Base-by-base conservation (phyloP, 768 basidiomycete species). In the Amanita polypyramis region DNA sequence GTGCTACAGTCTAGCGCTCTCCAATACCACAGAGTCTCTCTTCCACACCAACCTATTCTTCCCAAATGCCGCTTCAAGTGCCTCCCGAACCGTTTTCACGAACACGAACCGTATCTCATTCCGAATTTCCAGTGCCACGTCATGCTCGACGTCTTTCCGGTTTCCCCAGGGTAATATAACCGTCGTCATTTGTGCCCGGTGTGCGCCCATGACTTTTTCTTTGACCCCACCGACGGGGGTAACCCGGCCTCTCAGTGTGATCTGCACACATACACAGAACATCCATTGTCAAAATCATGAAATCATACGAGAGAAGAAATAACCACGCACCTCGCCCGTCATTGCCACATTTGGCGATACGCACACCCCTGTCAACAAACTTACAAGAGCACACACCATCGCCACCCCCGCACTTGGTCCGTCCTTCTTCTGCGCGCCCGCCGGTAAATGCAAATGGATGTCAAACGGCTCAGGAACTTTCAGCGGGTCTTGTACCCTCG, bases 391-490 rank as follows among this genome's bases (percentile, higher is more conserved):
- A 56, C 91, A 50, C 52, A 89, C 86, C 79, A 94, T 91, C 0
- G 88, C 87, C 19, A 94, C 73, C 2, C 92, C 92, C 0, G 91
- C 92, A 58, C 85, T 89, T 0, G 92, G 91, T 0, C 93, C 92
- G 57, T 95, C 92, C 67, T 95, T 96, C 74, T 82, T 90, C 63
- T 92, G 85, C 2, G 90, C 86, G 0, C 93, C 94, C 1, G 86
- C 76, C 0, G 93, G 94, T 7, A 95, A 69, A 59, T 96, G 93
- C 12, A 93, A 66, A 56, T 97, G 93, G 8, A 97, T 67, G 58
- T 97, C 91, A 39, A 92, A 76, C 17, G 70, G 64, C 44, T 85
- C 75, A 0, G 80, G 81, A 6, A 79, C 70, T 57, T 85, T 83
- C 54, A 95, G 66, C 12, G 87, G 83, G 56, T 91, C 87, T 30